Base-by-base conservation (phyloP, 768 basidiomycete species). In the Tulasnella calospora region DNA sequence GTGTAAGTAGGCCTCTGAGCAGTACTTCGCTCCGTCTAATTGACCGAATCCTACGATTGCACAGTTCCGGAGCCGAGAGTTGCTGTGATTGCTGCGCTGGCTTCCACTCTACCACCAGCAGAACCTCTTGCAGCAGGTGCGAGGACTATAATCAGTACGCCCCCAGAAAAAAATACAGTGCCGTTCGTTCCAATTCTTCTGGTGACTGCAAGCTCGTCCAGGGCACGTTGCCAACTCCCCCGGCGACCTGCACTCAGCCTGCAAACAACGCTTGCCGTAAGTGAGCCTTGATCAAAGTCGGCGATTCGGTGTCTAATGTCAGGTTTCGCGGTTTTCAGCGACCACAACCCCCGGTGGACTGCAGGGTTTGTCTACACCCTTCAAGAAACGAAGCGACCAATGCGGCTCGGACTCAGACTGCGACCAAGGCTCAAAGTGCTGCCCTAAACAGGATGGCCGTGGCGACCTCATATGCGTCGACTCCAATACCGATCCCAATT, bases 391-490 rank as follows among this genome's bases (percentile, higher is more conserved):
- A 30, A n/a, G 35, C 19, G 19, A 46, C 17, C 27, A 35, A 76
- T 78, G 77, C 71, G 17, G 2, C n/a, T n/a, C n/a, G n/a, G n/a
- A n/a, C n/a, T n/a, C n/a, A n/a, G n/a, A n/a, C n/a, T n/a, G n/a
- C n/a, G n/a, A n/a, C n/a, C 17, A 40, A 69, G 77, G 77, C 15
- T 51, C 40, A 40, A 40, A 9, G 0, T 8, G 17, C 1, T 78
- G 77, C 47, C 19, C 69, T 36, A 70, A 33, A 12, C 57, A 9
- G 12, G 7, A 41, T 17, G 77, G 77, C 3, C 67, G 35, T 3
- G 77, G 77, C 21, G 77, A 70, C 41, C 72, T 78, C 70, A 70
- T 72, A 2, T 78, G 77, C 69, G 41, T 78, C 19, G 70, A 78
- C 69, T 51, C 44, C 47, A 40, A 44, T 27, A 71, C 44, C 55